Percentiles rank a stretch among this genome's conserved stretches.
Evolutionary conservation across 2,329 filamentous ascomycete genomes (phyloP).

Genomic region (Colletotrichum coccodes): DNA sequence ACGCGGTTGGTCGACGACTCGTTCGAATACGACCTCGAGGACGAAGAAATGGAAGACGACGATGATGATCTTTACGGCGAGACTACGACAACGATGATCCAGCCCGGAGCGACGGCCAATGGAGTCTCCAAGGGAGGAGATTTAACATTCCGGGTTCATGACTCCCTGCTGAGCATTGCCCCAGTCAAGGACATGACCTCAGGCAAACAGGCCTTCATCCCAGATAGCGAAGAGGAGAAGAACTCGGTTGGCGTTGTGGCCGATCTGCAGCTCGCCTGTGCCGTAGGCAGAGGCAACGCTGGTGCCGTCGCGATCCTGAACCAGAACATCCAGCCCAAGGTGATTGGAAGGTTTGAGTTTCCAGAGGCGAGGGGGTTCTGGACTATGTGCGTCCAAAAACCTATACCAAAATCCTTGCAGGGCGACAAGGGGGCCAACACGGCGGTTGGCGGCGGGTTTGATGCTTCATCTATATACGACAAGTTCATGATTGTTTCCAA

Average conservation of each 20-base stretch:
- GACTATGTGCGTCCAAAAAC: constrained; percentile 79
- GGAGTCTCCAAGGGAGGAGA: constrained; percentile 65
- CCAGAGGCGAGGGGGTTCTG: constrained; percentile 81
- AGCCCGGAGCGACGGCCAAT: constrained; percentile 46
- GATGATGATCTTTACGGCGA: constrained; percentile 68
- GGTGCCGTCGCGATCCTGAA: constrained; percentile 82
- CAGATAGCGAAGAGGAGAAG: constrained; percentile 56
- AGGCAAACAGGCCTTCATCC: constrained; percentile 63
- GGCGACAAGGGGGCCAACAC: constrained; percentile 60
- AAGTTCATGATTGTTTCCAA: constrained; percentile 87
- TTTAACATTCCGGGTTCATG: constrained; percentile 80
- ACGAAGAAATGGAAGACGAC: constrained; percentile 70
- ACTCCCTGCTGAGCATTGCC: constrained; percentile 80
- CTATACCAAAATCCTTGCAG: constrained; percentile 69
- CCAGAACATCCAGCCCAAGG: constrained; percentile 78
- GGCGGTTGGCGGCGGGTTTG: constrained; percentile 64
- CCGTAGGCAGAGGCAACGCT: constrained; percentile 71
- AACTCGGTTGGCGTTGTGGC: constrained; percentile 59
- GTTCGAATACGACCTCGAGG: constrained; percentile 61
- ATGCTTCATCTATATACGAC: constrained; percentile 72
- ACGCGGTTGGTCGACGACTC: constrained; percentile 67
- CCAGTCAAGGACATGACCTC: constrained; percentile 81
- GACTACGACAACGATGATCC: constrained; percentile 43
- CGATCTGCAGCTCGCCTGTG: constrained; percentile 68
- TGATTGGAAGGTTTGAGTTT: constrained; percentile 77